Evolutionary conservation across 2,329 filamentous ascomycete genomes (phyloP).

Genomic region (Gyromitra esculenta): DNA sequence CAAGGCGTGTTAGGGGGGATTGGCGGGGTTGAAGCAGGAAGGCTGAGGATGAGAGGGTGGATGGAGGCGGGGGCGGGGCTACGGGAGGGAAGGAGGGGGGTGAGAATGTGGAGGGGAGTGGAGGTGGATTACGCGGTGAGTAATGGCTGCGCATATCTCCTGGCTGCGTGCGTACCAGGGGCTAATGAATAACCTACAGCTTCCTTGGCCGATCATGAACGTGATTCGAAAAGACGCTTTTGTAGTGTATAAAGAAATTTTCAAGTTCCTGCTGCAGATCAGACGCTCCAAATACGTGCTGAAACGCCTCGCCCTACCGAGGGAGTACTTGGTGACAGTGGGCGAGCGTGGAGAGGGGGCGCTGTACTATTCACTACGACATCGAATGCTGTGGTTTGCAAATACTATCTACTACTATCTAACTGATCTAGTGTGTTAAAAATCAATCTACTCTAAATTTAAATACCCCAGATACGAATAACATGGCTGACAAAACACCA

Average conservation of each 20-base stretch:
- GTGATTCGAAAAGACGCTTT: constrained; percentile 75
- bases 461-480: background rate
- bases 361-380: constrained; percentile 71
- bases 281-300: constrained; percentile 76
- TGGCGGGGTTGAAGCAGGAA: constrained; percentile 68
- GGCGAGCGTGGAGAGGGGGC: constrained; percentile 62
- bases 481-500: background rate
- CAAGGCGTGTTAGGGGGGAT: constrained; percentile 73
- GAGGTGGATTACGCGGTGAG: constrained; percentile 50
- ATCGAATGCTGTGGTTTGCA: constrained; percentile 79
- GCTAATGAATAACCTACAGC: background rate
- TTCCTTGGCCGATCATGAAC: constrained; percentile 72
- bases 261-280: constrained; percentile 80
- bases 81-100: constrained; percentile 23
- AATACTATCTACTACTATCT: constrained; percentile 79
- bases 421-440: constrained; percentile 67
- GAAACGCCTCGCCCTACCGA: constrained; percentile 65
- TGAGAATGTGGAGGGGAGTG: constrained; percentile 45
- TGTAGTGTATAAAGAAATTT: constrained; percentile 74
- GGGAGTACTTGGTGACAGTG: constrained; percentile 61
- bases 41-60: constrained; percentile 62
- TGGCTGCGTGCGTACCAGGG: background rate
- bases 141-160: background rate
- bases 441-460: background rate
- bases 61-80: constrained; percentile 9